These are phyloP conservation scores for Puccinia coronata DNA, from an alignment of 1,284 basidiomycete genomes.

Conservation along the genomic window DNA sequence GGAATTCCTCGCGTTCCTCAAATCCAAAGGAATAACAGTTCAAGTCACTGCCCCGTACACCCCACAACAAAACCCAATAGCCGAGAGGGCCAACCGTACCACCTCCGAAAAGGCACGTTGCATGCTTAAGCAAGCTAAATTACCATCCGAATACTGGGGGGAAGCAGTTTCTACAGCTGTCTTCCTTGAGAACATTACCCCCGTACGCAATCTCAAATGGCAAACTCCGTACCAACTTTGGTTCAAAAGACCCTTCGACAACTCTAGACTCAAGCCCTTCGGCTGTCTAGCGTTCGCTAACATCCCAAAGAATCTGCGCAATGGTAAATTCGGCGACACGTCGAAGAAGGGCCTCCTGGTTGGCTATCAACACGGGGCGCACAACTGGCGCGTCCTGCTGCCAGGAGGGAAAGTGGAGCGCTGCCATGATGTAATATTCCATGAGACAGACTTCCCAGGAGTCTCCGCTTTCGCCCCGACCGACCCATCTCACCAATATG, in stretches of 20 bases:
- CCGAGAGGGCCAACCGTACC: neutral
- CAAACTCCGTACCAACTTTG: neutral
- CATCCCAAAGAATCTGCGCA: neutral
- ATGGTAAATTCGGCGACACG: slow-evolving; percentile 9
- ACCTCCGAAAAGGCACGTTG: neutral
- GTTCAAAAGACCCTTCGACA: neutral
- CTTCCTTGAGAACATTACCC: neutral
- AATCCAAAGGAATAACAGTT: neutral
- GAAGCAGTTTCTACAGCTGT: slow-evolving; percentile 2
- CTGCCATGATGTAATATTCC: neutral
- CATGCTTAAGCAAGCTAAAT: neutral
- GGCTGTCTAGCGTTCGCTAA: neutral
- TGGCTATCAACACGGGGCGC: neutral
- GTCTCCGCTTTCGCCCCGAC: neutral
- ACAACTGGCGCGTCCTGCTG: slow-evolving; percentile 1
- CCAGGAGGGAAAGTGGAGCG: neutral
- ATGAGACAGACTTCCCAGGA: neutral
- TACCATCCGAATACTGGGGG: neutral
- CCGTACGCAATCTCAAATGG: neutral
- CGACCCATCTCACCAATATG: neutral
- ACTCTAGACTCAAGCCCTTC: neutral
- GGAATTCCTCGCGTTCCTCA: neutral
- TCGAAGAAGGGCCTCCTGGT: neutral
- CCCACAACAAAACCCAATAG: slow-evolving; percentile 11
- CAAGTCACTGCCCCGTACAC: slow-evolving; percentile 1